Percentiles rank a stretch among this genome's conserved stretches.
Evolutionary conservation across 805 yeast genomes (phyloP).

Genomic region (Kodamaea nitidulidarum): DNA sequence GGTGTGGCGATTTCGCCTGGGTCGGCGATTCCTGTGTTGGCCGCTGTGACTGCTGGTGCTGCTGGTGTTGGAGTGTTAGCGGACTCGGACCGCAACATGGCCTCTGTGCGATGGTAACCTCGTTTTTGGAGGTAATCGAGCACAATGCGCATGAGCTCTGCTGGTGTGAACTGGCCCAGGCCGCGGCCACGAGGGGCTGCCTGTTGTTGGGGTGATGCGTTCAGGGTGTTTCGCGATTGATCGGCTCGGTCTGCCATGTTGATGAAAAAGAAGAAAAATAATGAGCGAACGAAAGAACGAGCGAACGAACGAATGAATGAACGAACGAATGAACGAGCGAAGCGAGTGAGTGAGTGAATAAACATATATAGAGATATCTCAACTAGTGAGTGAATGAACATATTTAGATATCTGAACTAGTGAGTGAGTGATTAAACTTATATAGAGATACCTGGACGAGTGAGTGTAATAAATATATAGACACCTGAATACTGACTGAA

Average conservation of each 20-base stretch:
- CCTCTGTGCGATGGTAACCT: slow-evolving; percentile 92
- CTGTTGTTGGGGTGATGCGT: not conserved
- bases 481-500: too few relatives aligned
- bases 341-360: too few relatives aligned
- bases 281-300: not conserved
- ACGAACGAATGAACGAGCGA: too few relatives aligned
- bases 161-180: slow-evolving; percentile 60
- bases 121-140: slow-evolving; percentile 88
- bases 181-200: slow-evolving; percentile 11
- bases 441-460: too few relatives aligned
- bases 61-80: slow-evolving; percentile 56
- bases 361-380: too few relatives aligned
- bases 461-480: too few relatives aligned
- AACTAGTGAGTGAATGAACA: too few relatives aligned
- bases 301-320: too few relatives aligned
- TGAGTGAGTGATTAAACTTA: too few relatives aligned
- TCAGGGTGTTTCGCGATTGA: not conserved
- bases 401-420: too few relatives aligned
- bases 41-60: slow-evolving; percentile 46
- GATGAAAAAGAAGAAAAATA: not conserved
- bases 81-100: slow-evolving; percentile 85
- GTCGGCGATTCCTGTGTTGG: slow-evolving; percentile 32
- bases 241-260: slow-evolving; percentile 1
- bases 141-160: slow-evolving; percentile 88
- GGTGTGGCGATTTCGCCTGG: slow-evolving; percentile 27